A percentile compares a stretch with the other conserved stretches of the same genome.
phyloP scores from a whole-genome alignment of 352 stramenopile species.

The Globisporangium okanoganense region DNA sequence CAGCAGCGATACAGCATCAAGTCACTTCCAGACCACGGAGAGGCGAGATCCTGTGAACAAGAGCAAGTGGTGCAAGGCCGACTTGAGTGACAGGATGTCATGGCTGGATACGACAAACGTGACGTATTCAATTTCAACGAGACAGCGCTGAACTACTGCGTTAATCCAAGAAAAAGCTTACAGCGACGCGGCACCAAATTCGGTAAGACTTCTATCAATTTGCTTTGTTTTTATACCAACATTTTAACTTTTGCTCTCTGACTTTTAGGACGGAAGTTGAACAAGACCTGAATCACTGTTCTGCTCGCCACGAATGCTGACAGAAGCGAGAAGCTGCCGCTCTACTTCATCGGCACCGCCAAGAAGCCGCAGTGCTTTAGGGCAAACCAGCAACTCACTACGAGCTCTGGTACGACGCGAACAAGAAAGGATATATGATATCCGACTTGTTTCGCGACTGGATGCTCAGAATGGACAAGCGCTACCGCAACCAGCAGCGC shows the following conservation, averaged over 20 bases:
- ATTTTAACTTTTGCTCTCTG: background rate
- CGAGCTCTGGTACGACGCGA: background rate
- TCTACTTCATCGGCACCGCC: background rate
- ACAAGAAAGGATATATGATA: background rate
- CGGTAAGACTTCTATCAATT: too few relatives aligned
- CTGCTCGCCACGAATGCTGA: background rate
- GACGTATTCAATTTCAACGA: slow-evolving; percentile 4
- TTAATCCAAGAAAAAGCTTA: background rate
- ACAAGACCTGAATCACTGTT: background rate
- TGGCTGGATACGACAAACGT: background rate
- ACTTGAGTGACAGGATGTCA: background rate
- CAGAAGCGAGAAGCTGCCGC: background rate
- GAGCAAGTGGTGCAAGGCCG: background rate
- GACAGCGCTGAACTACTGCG: slow-evolving; percentile 1
- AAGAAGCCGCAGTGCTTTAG: background rate
- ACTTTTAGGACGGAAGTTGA: background rate
- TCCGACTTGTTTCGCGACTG: background rate
- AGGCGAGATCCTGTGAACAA: background rate
- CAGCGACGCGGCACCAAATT: background rate
- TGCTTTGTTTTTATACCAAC: background rate
- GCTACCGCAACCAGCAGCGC: background rate
- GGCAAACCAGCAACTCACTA: background rate
- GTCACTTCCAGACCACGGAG: background rate
- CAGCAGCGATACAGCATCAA: background rate
- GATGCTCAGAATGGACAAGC: background rate